Conservation (phyloP, 352 stramenopile genomes). For the Globisporangium iwayamae region DNA sequence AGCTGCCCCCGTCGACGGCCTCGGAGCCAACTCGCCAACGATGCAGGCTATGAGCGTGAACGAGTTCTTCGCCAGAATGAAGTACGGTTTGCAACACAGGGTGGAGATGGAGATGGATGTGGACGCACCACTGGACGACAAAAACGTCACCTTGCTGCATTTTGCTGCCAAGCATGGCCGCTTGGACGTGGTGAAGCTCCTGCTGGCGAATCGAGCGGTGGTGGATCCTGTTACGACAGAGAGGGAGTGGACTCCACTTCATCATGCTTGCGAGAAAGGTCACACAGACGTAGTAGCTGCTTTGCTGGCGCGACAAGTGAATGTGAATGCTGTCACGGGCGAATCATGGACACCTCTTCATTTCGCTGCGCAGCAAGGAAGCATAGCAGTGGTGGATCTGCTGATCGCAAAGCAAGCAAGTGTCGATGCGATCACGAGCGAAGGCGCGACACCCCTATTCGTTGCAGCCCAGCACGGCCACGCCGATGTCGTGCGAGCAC, state of each 20-base stretch:
- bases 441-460: not conserved
- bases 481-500: not conserved
- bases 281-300: not conserved
- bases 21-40: not conserved
- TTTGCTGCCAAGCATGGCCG: not conserved
- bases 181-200: not conserved
- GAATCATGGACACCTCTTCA: not conserved
- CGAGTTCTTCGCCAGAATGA: not conserved
- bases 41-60: not conserved
- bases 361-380: not conserved
- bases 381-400: not conserved
- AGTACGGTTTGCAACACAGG: not conserved
- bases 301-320: not conserved
- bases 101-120: not conserved
- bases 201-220: not conserved
- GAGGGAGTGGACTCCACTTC: not conserved
- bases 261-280: not conserved
- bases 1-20: not conserved
- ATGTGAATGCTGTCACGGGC: not conserved
- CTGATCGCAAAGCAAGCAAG: not conserved
- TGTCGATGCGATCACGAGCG: not conserved
- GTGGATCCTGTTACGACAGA: not conserved
- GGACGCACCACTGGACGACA: not conserved
- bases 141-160: not conserved
- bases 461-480: not conserved